These are phyloP conservation scores for Albugo laibachii DNA, from an alignment of 352 stramenopile species.

Conservation along the genomic window DNA sequence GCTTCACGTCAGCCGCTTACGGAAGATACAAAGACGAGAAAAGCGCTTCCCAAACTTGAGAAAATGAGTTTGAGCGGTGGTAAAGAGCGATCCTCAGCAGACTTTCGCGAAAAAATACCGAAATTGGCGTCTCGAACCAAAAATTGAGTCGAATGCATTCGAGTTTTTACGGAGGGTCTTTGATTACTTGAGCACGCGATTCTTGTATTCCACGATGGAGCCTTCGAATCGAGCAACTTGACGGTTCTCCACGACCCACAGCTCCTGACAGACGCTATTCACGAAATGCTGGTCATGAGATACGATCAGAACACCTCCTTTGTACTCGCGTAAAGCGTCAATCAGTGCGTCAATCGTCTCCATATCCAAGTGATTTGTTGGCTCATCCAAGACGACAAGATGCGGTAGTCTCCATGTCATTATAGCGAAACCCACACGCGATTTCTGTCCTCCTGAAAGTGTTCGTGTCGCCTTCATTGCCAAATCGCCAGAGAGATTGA, in stretches of 20 bases:
- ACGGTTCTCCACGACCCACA: slow-evolving; percentile 79
- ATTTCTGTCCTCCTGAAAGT: slow-evolving; percentile 93
- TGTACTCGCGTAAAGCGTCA: slow-evolving; percentile 90
- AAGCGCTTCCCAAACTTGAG: no score
- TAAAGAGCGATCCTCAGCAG: no score
- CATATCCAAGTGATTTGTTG: slow-evolving; percentile 93
- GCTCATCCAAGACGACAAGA: slow-evolving; percentile 93
- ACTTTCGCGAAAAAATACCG: neutral
- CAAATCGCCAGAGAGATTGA: slow-evolving; percentile 91
- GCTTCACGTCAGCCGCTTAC: no score
- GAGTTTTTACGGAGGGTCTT: slow-evolving; percentile 2
- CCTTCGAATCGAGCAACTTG: slow-evolving; percentile 59
- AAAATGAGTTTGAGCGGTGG: no score
- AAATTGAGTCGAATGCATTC: no score
- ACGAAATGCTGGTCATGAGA: slow-evolving; percentile 98
- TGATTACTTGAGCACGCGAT: slow-evolving; percentile 38
- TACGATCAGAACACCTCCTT: slow-evolving; percentile 92
- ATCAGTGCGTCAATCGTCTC: slow-evolving; percentile 85
- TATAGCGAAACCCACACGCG: slow-evolving; percentile 83
- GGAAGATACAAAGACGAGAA: no score
- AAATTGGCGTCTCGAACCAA: neutral
- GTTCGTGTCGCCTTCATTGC: slow-evolving; percentile 87
- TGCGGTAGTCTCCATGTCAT: slow-evolving; percentile 91
- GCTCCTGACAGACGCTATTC: slow-evolving; percentile 85
- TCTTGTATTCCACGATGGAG: slow-evolving; percentile 73